phyloP scores from a whole-genome alignment of 257 asterid species.

The Capsicum baccatum region DNA sequence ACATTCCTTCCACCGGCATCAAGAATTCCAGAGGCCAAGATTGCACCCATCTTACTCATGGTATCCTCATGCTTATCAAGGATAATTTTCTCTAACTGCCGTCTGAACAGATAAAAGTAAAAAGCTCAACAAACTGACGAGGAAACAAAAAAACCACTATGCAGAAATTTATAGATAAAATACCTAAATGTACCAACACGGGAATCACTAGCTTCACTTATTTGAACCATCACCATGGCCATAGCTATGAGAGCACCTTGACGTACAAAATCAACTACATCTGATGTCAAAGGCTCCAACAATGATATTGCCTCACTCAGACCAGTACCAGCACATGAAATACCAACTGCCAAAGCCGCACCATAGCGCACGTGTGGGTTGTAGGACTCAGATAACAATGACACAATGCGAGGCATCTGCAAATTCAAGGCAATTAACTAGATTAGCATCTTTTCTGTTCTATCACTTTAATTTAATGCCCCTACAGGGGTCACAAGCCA shows the following conservation, averaged over 20 bases:
- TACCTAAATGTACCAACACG: conserved; percentile 95
- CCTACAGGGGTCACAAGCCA: neutral
- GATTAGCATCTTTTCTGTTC: neutral
- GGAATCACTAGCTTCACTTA: too few species aligned
- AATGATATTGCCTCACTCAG: conserved; percentile 92
- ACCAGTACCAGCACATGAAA: conserved; percentile 98
- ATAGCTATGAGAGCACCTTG: too few species aligned
- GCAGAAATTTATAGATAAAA: neutral
- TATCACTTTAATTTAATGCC: neutral
- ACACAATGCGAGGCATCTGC: conserved; percentile 94
- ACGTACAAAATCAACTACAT: too few species aligned
- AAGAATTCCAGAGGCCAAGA: conserved; percentile 90
- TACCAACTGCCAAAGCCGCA: conserved; percentile 97
- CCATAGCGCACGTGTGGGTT: conserved; percentile 99
- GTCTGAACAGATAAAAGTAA: too few species aligned
- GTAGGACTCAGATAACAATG: conserved; percentile 90
- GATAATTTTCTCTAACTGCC: conserved; percentile 88
- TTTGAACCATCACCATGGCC: too few species aligned
- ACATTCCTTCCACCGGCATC: too few species aligned
- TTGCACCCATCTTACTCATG: conserved; percentile 99
- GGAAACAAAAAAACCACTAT: neutral
- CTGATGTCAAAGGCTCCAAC: conserved; percentile 94
- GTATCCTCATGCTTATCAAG: conserved; percentile 96
- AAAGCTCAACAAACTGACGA: too few species aligned
- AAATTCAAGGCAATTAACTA: conserved; percentile 30